phyloP scores from a whole-genome alignment of 2,329 filamentous ascomycete genomes.

The Bipolaris bicolor region DNA sequence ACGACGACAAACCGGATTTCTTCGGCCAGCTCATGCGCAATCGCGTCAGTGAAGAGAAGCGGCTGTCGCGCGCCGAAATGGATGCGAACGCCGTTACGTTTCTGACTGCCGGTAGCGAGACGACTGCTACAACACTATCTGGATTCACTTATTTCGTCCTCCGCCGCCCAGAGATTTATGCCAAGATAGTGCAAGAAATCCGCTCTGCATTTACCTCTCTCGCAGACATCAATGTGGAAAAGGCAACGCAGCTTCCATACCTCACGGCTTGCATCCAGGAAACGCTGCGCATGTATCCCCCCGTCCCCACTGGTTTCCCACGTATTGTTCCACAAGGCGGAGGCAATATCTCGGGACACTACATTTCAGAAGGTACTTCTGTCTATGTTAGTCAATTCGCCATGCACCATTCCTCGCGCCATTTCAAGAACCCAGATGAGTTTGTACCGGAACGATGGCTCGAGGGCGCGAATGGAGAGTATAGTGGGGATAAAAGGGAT shows the following conservation, averaged over 20 bases:
- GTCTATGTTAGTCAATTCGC: slow-evolving; percentile 43
- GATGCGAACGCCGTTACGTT: slow-evolving; percentile 42
- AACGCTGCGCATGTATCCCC: slow-evolving; percentile 36
- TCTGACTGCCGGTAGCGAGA: slow-evolving; percentile 54
- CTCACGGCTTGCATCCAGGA: slow-evolving; percentile 39
- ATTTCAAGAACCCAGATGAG: slow-evolving; percentile 34
- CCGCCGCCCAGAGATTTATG: slow-evolving; percentile 20
- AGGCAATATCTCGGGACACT: slow-evolving; percentile 33
- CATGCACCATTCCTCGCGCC: slow-evolving; percentile 36
- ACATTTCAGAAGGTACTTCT: slow-evolving; percentile 32
- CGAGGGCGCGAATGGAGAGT: slow-evolving; percentile 33
- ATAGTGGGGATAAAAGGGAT: slow-evolving; percentile 41
- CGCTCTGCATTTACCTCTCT: slow-evolving; percentile 27
- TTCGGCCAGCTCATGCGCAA: slow-evolving; percentile 35
- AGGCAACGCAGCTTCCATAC: slow-evolving; percentile 35
- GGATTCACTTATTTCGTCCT: slow-evolving; percentile 54
- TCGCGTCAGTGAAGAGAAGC: slow-evolving; percentile 20
- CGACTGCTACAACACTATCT: slow-evolving; percentile 53
- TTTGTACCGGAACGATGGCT: slow-evolving; percentile 50
- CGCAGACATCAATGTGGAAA: slow-evolving; percentile 34
- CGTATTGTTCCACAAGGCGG: slow-evolving; percentile 34
- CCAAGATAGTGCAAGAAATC: slow-evolving; percentile 32
- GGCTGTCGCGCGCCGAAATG: slow-evolving; percentile 41
- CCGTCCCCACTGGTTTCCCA: slow-evolving; percentile 39
- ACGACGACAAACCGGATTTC: slow-evolving; percentile 31